Base-by-base conservation (phyloP, 495 filamentous ascomycete species). In the Talaromyces stipitatus region DNA sequence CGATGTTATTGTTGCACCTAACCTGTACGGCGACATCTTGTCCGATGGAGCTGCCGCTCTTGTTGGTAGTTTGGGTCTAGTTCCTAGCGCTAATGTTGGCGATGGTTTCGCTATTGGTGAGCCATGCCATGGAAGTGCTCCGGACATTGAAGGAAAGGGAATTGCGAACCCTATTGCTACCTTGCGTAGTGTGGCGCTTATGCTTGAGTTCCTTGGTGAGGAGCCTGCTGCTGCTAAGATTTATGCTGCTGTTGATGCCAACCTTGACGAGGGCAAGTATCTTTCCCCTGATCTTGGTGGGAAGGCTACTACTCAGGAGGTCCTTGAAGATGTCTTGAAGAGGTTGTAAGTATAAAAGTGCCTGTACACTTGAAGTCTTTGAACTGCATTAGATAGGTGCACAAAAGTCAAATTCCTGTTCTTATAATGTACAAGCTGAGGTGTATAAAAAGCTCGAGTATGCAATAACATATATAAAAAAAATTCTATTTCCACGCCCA, bases 121-220 rank as follows among this genome's bases (percentile, higher is more conserved):
- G 82, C 94, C 94, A 55, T 99, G 94, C 77, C 94, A 99, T 72
- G 94, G 94, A 24, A 89, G 84, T 66, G 94, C 94, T 48, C 94
- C 94, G 9, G 94, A 99, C 67, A 99, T 99, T 66, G 84, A 90
- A 82, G 95, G 95, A 55, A 76, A 85, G 75, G 85, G 86, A 51
- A 90, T 99, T 66, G 90, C 94, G 62, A 97, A 99, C 75, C 94
- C 94, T 47, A 90, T 99, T 67, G 94, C 94, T 43, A 99, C 92
- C 16, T 80, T 97, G 61, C 79, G 94, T 69, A 94, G 88, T 71
- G 85, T 91, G 20, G 94, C 86, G 41, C 78, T 96, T 65, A 96
- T 97, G 92, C 79, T 99, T 60, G 92, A 97, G 78, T 99, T 99
- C 72, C 70, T 96, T 61, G 83, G 86, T 20, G 86, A 96, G 78